phyloP scores from a whole-genome alignment of 768 basidiomycete species.

The Udeniomyces megalosporus region DNA sequence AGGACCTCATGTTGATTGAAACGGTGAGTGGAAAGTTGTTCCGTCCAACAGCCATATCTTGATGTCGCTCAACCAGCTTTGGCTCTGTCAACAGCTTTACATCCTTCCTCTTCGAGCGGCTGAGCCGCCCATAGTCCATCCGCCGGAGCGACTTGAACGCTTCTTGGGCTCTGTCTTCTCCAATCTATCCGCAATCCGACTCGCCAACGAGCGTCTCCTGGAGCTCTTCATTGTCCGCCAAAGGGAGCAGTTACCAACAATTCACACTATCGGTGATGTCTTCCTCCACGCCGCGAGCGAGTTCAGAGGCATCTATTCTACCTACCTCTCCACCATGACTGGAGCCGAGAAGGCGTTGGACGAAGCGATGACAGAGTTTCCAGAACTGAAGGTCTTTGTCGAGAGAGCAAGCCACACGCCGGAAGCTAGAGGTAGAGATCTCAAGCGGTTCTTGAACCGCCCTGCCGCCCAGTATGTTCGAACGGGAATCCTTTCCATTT shows the following conservation, averaged over 20 bases:
- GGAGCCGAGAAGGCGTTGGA: constrained; percentile 71
- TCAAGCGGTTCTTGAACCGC: constrained; percentile 62
- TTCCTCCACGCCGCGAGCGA: constrained; percentile 74
- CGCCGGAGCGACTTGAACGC: constrained; percentile 44
- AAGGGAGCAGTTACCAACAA: constrained; percentile 57
- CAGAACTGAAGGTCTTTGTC: constrained; percentile 65
- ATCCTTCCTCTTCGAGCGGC: constrained; percentile 53
- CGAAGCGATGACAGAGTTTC: constrained; percentile 67
- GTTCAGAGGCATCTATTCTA: constrained; percentile 71
- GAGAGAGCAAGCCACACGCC: constrained; percentile 46
- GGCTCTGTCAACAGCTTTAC: constrained; percentile 41
- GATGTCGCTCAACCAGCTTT: no score
- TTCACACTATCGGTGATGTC: constrained; percentile 72
- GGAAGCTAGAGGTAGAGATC: constrained; percentile 46
- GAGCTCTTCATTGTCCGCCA: constrained; percentile 76
- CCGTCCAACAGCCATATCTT: no score
- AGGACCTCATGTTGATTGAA: constrained; percentile 72
- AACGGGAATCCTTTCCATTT: no score
- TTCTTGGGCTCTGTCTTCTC: constrained; percentile 84
- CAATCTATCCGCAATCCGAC: constrained; percentile 72
- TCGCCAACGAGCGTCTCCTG: constrained; percentile 64
- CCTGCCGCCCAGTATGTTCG: constrained; percentile 53
- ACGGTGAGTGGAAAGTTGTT: constrained; percentile 32
- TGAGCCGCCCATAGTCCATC: constrained; percentile 58
- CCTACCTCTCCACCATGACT: constrained; percentile 45